Conservation (phyloP, 106 monocot species). For the Allium sativum region DNA sequence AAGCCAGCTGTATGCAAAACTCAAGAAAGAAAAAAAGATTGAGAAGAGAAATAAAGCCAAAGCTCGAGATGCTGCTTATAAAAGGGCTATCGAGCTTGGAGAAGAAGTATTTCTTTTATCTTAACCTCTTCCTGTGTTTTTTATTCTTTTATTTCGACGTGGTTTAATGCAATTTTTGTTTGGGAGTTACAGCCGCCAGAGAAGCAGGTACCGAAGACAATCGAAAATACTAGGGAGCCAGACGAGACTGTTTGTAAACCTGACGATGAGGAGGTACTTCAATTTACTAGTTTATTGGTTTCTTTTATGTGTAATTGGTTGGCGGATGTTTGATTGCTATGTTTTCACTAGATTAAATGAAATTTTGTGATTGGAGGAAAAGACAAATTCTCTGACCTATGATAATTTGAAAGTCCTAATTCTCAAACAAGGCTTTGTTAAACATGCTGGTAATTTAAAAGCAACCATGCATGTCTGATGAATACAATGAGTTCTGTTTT, state of each 20-base stretch:
- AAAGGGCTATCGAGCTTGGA: slow-evolving; percentile 70
- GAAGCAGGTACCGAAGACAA: slow-evolving; percentile 38
- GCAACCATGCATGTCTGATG: no score
- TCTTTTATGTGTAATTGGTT: not conserved
- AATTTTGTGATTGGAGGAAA: no score
- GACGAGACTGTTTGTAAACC: slow-evolving; percentile 58
- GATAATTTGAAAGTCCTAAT: no score
- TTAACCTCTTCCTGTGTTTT: not conserved
- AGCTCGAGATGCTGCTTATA: slow-evolving; percentile 42
- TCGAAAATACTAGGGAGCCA: slow-evolving; percentile 59
- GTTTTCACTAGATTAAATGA: no score
- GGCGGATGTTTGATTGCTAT: not conserved
- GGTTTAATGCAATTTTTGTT: not conserved
- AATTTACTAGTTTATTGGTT: not conserved
- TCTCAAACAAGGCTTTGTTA: no score
- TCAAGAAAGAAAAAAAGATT: slow-evolving; percentile 72
- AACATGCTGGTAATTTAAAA: no score
- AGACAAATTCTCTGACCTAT: no score
- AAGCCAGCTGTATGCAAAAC: slow-evolving; percentile 59
- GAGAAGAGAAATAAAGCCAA: slow-evolving; percentile 59
- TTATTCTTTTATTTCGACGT: not conserved
- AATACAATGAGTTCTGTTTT: no score
- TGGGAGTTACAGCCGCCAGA: slow-evolving; percentile 22
- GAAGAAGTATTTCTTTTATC: slow-evolving; percentile 33
- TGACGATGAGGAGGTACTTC: slow-evolving; percentile 49